Evolutionary conservation across 2,329 filamentous ascomycete species (phyloP).

Genomic region (Exophiala oligosperma): DNA sequence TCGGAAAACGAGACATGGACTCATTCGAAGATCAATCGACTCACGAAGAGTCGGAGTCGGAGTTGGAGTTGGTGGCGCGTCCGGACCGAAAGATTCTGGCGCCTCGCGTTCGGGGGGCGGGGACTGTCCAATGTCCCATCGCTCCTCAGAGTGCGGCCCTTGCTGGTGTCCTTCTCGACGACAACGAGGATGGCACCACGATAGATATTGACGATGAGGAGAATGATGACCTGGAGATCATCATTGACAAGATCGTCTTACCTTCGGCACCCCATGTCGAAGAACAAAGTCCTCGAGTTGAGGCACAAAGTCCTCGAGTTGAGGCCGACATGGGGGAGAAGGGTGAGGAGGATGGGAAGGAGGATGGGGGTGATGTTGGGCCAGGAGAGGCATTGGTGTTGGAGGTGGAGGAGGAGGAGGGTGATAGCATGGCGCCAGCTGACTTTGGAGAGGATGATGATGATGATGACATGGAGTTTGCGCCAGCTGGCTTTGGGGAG

Average conservation of each 20-base stretch:
- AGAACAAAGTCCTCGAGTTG: too few species aligned
- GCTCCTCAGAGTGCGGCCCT: background rate
- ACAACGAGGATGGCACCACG: background rate
- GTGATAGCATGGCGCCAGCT: background rate
- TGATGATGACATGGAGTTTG: background rate
- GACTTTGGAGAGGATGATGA: background rate
- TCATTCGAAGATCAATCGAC: background rate
- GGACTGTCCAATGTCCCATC: background rate
- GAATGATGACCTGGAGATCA: background rate
- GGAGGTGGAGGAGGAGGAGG: background rate
- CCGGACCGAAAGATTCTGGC: background rate
- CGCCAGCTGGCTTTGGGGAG: background rate
- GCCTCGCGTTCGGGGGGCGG: background rate
- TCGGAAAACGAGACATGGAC: background rate
- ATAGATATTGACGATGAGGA: background rate
- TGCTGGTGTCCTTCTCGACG: background rate
- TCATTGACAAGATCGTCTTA: background rate
- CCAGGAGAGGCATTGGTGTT: background rate
- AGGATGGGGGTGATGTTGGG: background rate
- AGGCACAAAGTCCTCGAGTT: too few species aligned
- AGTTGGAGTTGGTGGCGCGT: background rate
- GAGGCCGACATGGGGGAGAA: too few species aligned
- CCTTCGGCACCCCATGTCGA: too few species aligned
- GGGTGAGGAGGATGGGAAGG: background rate
- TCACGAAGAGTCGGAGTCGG: background rate